Conservation (phyloP, 2,329 filamentous ascomycete genomes). For the Paecilomyces niveus region DNA sequence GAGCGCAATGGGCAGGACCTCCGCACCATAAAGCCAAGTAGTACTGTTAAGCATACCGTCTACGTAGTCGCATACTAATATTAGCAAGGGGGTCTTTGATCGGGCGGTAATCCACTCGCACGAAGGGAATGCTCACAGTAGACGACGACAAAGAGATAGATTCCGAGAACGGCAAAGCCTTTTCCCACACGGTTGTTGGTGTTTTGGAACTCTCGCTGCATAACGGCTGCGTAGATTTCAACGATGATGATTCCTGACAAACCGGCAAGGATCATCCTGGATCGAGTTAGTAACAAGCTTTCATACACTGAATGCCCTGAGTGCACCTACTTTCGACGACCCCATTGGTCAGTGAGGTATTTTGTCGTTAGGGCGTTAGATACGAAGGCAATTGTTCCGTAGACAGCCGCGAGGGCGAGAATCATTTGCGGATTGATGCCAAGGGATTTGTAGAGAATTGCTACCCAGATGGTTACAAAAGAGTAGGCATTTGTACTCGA, state of each 20-base stretch:
- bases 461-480: slow-evolving; percentile 20
- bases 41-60: slow-evolving; percentile 49
- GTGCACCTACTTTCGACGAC: slow-evolving; percentile 43
- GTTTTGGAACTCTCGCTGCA: slow-evolving; percentile 52
- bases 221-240: slow-evolving; percentile 53
- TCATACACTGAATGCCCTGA: background rate
- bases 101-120: background rate
- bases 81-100: slow-evolving; percentile 3
- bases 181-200: slow-evolving; percentile 50
- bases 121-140: slow-evolving; percentile 42
- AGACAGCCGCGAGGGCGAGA: slow-evolving; percentile 48
- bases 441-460: slow-evolving; percentile 49
- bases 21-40: slow-evolving; percentile 51
- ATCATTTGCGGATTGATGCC: slow-evolving; percentile 46
- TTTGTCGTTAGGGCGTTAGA: slow-evolving; percentile 46
- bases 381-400: slow-evolving; percentile 47
- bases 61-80: slow-evolving; percentile 8
- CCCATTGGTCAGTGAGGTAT: slow-evolving; percentile 52
- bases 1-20: slow-evolving; percentile 47
- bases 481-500: background rate
- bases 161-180: slow-evolving; percentile 53
- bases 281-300: slow-evolving; percentile 1
- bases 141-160: slow-evolving; percentile 51
- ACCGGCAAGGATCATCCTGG: slow-evolving; percentile 50
- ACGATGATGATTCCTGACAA: slow-evolving; percentile 47